Evolutionary conservation across 2,329 filamentous ascomycete species (phyloP).

Genomic region (Colletotrichum melonis): DNA sequence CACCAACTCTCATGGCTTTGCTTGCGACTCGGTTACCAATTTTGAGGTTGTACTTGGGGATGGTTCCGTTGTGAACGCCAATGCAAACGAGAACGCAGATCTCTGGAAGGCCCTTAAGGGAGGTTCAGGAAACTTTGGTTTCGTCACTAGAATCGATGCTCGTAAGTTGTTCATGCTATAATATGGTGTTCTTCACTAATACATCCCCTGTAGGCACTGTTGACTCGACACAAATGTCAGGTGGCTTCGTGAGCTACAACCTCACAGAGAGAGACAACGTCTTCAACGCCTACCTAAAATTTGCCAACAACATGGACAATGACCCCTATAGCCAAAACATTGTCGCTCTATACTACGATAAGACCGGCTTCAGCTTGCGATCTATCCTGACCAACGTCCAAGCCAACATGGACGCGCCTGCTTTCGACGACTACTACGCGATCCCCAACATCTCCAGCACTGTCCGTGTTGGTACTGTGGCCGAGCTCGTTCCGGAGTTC

Average conservation of each 20-base stretch:
- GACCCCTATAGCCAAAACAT: conserved; percentile 45
- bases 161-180: not conserved
- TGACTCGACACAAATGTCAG: conserved; percentile 42
- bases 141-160: conserved; percentile 45
- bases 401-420: conserved; percentile 37
- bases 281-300: conserved; percentile 43
- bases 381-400: conserved; percentile 44
- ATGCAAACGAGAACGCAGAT: conserved; percentile 48
- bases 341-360: conserved; percentile 39
- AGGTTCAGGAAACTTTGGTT: conserved; percentile 59
- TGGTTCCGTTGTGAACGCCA: conserved; percentile 55
- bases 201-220: not conserved
- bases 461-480: conserved; percentile 38
- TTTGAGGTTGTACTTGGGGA: conserved; percentile 56
- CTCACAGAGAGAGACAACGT: conserved; percentile 39
- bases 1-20: conserved; percentile 48
- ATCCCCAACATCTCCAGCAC: conserved; percentile 40
- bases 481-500: conserved; percentile 45
- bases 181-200: not conserved
- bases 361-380: conserved; percentile 31
- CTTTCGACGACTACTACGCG: conserved; percentile 39
- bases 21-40: conserved; percentile 52
- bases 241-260: conserved; percentile 42
- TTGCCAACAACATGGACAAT: conserved; percentile 41
- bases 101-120: conserved; percentile 59